Percentiles rank a stretch among this genome's conserved stretches.
These are phyloP conservation scores for Penicillium sp. DNA, from an alignment of 2,329 filamentous ascomycete species.

Conservation along the genomic window DNA sequence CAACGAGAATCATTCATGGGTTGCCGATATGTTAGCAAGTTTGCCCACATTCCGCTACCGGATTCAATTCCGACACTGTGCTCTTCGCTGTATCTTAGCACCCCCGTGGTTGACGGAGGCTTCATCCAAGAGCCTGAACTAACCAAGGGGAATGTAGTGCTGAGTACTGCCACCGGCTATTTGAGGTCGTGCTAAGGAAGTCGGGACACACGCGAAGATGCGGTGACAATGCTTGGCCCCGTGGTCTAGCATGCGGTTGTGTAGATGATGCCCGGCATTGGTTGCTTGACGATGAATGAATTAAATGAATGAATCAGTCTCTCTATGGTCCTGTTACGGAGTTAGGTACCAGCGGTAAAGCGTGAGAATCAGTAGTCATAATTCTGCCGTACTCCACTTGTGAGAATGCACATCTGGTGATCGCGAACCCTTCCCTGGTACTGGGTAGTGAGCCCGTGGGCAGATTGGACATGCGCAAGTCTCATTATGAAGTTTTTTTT, in stretches of 20 bases:
- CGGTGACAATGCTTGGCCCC: background rate
- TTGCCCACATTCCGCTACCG: background rate
- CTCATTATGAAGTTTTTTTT: no score
- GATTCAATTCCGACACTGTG: conserved; percentile 2
- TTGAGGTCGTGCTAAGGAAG: background rate
- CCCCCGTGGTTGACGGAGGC: background rate
- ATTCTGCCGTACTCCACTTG: no score
- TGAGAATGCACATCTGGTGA: no score
- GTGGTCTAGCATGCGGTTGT: background rate
- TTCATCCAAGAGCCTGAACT: background rate
- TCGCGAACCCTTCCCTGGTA: no score
- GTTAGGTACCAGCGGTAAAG: no score
- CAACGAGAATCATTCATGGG: conserved; percentile 1
- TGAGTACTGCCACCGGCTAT: background rate
- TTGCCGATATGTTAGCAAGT: background rate
- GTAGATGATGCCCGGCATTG: background rate
- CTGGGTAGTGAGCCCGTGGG: no score
- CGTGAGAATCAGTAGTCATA: no score
- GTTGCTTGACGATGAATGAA: background rate
- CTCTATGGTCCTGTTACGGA: no score
- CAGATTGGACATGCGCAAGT: no score
- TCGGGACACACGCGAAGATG: background rate
- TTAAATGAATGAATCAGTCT: background rate
- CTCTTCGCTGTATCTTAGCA: background rate
- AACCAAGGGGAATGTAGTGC: background rate